phyloP scores from a whole-genome alignment of 2,329 filamentous ascomycete genomes.

The Myriosclerotinia duriaeana region DNA sequence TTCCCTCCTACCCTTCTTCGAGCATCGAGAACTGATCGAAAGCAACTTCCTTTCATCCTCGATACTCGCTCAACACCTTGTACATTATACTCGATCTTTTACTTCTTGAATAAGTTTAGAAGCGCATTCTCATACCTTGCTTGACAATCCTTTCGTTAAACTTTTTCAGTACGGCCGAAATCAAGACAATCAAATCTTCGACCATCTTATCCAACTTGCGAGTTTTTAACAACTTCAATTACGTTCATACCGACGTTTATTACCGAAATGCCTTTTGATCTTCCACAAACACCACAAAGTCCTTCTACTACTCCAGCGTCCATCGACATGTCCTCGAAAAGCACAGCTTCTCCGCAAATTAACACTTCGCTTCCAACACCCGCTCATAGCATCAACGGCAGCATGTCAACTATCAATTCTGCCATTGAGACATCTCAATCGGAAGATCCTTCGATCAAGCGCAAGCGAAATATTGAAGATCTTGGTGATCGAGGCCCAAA shows the following conservation, averaged over 20 bases:
- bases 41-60: conserved; percentile 21
- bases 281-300: conserved; percentile 67
- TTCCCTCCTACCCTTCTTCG: conserved; percentile 18
- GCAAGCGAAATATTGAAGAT: conserved; percentile 60
- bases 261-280: conserved; percentile 57
- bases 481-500: conserved; percentile 57
- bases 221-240: conserved; percentile 21
- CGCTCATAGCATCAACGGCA: conserved; percentile 62
- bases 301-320: conserved; percentile 59
- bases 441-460: conserved; percentile 58
- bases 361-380: conserved; percentile 56
- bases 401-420: conserved; percentile 35
- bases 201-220: background rate
- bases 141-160: conserved; percentile 12
- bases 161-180: conserved; percentile 4
- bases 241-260: conserved; percentile 2
- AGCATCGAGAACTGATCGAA: conserved; percentile 18
- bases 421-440: conserved; percentile 39
- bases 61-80: conserved; percentile 5
- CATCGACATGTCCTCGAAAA: conserved; percentile 45
- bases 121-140: conserved; percentile 22
- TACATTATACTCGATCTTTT: conserved; percentile 4
- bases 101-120: conserved; percentile 5
- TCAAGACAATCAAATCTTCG: background rate
- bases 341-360: conserved; percentile 50